Base-by-base conservation (phyloP, 768 basidiomycete species). In the Pleurotus djamor region DNA sequence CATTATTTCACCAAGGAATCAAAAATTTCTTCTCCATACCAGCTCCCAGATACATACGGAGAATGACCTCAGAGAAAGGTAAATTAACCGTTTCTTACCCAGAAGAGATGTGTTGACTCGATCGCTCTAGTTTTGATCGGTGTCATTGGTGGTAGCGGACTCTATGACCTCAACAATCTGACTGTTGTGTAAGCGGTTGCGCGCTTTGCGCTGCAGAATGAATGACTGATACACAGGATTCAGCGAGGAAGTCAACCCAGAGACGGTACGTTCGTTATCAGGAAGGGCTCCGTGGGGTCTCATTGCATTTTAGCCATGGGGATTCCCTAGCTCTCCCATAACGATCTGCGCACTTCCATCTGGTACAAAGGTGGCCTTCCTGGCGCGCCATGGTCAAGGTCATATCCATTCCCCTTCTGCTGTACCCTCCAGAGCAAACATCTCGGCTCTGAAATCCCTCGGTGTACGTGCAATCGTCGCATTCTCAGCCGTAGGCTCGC, bases 401-500 rank as follows among this genome's bases (percentile, higher is more conserved):
- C 96, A 98, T 76, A 81, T 75, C 62, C 83, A 94, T 72, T 69
- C 82, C 13, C 96, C 96, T 2, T 90, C 94, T 5, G 69, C 81
- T 36, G 91, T 98, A 6, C 95, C 95, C 49, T 74, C 80, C 0
- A 87, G 92, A 54, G 96, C 96, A 63, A 99, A 98, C 81, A 94
- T 98, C 67, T 91, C 96, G 33, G 96, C 96, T 0, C 82, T 98
- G 68, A 98, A 98, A 74, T 88, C 86, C 44, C 81, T 98, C 64
- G 96, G 96, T 44, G 91, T 94, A 6, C 84, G 88, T 63, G 92
- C 87, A 51, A 85, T 98, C 69, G 79, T 98, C 64, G 94, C 95
- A 5, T 98, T 98, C 81, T 92, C 90, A 38, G 96, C 96, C 14
- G 96, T 98, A 48, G 96, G 96, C 32, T 95, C 92, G 7, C 82